Evolutionary conservation across 495 filamentous ascomycete species (phyloP).

Genomic region (Massariosphaeria phaeospora): DNA sequence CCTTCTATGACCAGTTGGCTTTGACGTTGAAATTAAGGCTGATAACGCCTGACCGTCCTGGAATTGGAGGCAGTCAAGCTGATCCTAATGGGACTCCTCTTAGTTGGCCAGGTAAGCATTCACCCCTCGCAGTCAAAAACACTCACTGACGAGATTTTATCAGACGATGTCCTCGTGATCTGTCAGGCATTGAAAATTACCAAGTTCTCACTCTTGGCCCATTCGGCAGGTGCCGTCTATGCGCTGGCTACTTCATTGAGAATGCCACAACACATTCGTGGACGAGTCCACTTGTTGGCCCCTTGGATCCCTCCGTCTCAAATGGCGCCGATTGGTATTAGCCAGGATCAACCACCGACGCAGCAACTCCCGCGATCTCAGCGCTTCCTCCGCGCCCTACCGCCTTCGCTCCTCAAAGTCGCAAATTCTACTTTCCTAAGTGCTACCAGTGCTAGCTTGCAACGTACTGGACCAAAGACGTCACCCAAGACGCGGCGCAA

Average conservation of each 20-base stretch:
- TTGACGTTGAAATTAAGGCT: conserved; percentile 80
- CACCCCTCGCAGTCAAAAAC: conserved; percentile 13
- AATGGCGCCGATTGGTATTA: conserved; percentile 71
- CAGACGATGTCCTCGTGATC: conserved; percentile 92
- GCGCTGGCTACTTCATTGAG: conserved; percentile 92
- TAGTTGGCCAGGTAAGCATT: conserved; percentile 80
- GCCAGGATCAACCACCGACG: conserved; percentile 66
- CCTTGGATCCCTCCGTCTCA: conserved; percentile 99
- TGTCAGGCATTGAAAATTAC: conserved; percentile 89
- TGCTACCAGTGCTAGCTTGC: conserved; percentile 84
- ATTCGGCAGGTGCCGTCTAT: conserved; percentile 96
- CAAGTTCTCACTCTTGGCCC: conserved; percentile 96
- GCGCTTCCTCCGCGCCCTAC: conserved; percentile 82
- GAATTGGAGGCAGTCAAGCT: conserved; percentile 85
- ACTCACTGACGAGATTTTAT: neutral
- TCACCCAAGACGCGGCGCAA: conserved; percentile 41
- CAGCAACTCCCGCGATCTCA: conserved; percentile 89
- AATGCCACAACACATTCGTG: conserved; percentile 92
- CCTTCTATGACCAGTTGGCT: conserved; percentile 96
- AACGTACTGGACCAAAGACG: conserved; percentile 72
- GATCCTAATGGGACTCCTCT: conserved; percentile 81
- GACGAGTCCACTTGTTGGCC: conserved; percentile 89
- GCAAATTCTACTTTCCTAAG: conserved; percentile 94
- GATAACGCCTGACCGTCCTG: conserved; percentile 90
- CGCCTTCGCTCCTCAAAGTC: conserved; percentile 84